Percentiles rank a stretch among this genome's conserved stretches.
Evolutionary conservation across 495 filamentous ascomycete species (phyloP).

Genomic region (Podospora sp.): DNA sequence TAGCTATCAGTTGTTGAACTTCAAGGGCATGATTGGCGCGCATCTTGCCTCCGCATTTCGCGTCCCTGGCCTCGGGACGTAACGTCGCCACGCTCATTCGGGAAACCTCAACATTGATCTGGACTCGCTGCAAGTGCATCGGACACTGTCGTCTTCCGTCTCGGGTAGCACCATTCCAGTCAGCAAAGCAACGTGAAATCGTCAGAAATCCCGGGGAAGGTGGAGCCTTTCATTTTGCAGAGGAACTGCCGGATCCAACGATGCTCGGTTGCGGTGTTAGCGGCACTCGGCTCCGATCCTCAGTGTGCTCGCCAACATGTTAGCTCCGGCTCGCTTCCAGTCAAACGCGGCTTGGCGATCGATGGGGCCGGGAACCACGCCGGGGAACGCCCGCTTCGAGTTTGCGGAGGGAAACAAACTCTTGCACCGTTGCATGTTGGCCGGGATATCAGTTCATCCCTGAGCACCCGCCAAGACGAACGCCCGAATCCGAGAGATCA

Average conservation of each 20-base stretch:
- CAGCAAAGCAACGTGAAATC: no score
- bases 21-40: not conserved
- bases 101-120: no score
- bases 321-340: not conserved
- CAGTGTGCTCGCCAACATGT: not conserved
- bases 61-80: not conserved
- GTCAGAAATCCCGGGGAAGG: no score
- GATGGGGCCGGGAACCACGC: not conserved
- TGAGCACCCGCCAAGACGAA: no score
- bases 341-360: not conserved
- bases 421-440: not conserved
- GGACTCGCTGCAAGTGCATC: not conserved
- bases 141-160: no score
- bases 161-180: no score
- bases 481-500: no score
- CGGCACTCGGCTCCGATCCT: not conserved
- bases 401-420: not conserved
- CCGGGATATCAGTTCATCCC: not conserved
- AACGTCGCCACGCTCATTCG: not conserved
- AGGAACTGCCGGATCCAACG: no score
- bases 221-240: no score
- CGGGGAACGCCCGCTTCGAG: not conserved
- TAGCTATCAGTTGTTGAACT: not conserved
- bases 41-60: not conserved
- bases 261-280: no score